phyloP scores from a whole-genome alignment of 2,329 filamentous ascomycete species.

The Penicillium sp. region DNA sequence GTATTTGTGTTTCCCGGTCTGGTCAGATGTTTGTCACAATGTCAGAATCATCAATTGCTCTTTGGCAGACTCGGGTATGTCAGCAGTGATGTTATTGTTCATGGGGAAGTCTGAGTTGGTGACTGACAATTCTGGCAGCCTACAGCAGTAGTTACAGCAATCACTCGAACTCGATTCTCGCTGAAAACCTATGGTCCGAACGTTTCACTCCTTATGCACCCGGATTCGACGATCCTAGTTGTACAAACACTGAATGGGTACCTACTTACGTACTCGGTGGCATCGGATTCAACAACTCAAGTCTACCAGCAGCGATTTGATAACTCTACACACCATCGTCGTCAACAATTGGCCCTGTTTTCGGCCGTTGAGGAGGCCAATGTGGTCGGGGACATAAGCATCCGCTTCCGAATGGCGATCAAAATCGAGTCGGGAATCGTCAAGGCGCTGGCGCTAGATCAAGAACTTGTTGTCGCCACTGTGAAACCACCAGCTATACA shows the following conservation, averaged over 20 bases:
- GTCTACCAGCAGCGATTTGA: constrained; percentile 77
- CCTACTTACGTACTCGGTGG: constrained; percentile 87
- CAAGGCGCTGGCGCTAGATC: constrained; percentile 76
- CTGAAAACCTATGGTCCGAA: constrained; percentile 77
- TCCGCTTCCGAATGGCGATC: constrained; percentile 94
- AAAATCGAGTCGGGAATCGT: constrained; percentile 93
- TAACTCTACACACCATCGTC: constrained; percentile 38
- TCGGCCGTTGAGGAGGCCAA: constrained; percentile 73
- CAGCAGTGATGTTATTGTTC: constrained; percentile 3
- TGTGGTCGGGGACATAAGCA: constrained; percentile 74
- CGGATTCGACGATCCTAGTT: constrained; percentile 84
- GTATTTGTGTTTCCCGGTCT: constrained; percentile 65
- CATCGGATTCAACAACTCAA: constrained; percentile 68
- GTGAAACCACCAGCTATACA: constrained; percentile 87
- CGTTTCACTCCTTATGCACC: constrained; percentile 71
- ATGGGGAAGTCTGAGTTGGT: constrained; percentile 12
- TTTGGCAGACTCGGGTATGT: constrained; percentile 89
- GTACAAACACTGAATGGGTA: constrained; percentile 78
- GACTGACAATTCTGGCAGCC: constrained; percentile 49
- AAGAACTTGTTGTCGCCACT: constrained; percentile 86
- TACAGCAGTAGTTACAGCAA: constrained; percentile 74
- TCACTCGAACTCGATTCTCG: constrained; percentile 72
- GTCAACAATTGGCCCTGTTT: constrained; percentile 38
- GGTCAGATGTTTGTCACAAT: constrained; percentile 82
- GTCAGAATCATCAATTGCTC: constrained; percentile 72